These are phyloP conservation scores for Penicillium sp. DNA, from an alignment of 2,329 filamentous ascomycete genomes.

Conservation along the genomic window DNA sequence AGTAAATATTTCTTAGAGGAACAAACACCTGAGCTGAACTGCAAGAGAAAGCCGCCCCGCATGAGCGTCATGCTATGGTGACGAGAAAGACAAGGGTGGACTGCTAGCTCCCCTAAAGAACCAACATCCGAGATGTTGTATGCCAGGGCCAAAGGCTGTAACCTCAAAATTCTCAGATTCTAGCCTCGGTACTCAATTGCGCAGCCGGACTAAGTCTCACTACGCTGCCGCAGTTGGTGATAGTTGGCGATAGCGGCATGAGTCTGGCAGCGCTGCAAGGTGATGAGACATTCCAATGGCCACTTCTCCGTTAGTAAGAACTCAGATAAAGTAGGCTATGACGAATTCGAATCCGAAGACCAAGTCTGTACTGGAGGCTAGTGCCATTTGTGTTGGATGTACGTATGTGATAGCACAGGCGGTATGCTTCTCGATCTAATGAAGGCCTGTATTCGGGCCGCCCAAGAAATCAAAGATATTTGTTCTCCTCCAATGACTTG, in stretches of 20 bases:
- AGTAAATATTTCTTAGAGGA: neutral
- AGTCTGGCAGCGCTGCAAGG: constrained; percentile 8
- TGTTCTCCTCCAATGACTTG: neutral
- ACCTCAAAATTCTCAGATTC: neutral
- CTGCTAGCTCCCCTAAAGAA: neutral
- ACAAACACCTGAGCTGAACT: neutral
- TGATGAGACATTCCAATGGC: constrained; percentile 11
- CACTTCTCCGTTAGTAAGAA: neutral
- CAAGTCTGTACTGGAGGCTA: neutral
- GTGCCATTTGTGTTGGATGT: neutral
- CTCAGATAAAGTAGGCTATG: neutral
- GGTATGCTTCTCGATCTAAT: neutral
- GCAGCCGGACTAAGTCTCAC: constrained; percentile 11
- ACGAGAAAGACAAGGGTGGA: neutral
- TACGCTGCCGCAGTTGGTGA: constrained; percentile 35
- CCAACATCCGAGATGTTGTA: neutral
- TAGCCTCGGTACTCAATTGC: constrained; percentile 2
- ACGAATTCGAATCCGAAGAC: neutral
- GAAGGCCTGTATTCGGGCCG: neutral
- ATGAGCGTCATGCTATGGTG: neutral
- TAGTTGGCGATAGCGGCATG: constrained; percentile 35
- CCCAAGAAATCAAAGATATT: neutral
- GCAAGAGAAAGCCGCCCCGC: neutral
- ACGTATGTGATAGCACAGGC: constrained; percentile 1
- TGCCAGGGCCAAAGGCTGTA: neutral